Conservation (phyloP, 768 basidiomycete species). For the Kwoniella dendrophila region DNA sequence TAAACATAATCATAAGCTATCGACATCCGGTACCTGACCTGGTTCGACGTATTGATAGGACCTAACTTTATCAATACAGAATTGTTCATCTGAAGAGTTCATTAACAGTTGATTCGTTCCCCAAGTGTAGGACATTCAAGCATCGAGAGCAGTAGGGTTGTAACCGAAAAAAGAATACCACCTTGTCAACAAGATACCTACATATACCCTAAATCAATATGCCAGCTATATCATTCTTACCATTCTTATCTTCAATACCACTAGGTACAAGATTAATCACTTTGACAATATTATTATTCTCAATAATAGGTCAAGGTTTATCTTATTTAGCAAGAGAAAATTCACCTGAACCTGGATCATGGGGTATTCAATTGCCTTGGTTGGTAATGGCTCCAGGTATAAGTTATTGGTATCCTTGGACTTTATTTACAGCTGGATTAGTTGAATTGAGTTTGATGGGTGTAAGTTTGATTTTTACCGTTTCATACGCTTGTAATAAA, state of each 20-base stretch:
- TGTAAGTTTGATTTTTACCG: conserved; percentile 61
- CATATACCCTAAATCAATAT: conserved; percentile 26
- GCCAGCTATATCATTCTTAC: conserved; percentile 54
- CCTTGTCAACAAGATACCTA: too few relatives aligned
- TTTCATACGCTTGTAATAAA: background rate
- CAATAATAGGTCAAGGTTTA: conserved; percentile 31
- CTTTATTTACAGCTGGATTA: conserved; percentile 81
- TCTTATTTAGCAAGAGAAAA: conserved; percentile 22
- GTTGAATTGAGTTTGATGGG: conserved; percentile 82
- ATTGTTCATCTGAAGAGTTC: too few relatives aligned
- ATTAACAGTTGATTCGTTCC: too few relatives aligned
- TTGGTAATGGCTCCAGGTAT: conserved; percentile 79
- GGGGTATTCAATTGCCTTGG: conserved; percentile 61
- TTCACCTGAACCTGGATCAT: conserved; percentile 9
- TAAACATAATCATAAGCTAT: too few relatives aligned
- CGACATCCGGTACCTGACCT: too few relatives aligned
- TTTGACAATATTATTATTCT: conserved; percentile 33
- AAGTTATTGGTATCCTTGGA: conserved; percentile 87
- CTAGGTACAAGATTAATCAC: conserved; percentile 49
- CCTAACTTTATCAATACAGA: too few relatives aligned
- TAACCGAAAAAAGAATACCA: too few relatives aligned
- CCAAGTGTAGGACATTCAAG: too few relatives aligned
- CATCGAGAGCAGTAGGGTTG: too few relatives aligned
- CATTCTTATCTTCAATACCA: conserved; percentile 54
- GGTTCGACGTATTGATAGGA: too few relatives aligned